Evolutionary conservation across 2,329 filamentous ascomycete species (phyloP).

Genomic region (Exophiala sp.): DNA sequence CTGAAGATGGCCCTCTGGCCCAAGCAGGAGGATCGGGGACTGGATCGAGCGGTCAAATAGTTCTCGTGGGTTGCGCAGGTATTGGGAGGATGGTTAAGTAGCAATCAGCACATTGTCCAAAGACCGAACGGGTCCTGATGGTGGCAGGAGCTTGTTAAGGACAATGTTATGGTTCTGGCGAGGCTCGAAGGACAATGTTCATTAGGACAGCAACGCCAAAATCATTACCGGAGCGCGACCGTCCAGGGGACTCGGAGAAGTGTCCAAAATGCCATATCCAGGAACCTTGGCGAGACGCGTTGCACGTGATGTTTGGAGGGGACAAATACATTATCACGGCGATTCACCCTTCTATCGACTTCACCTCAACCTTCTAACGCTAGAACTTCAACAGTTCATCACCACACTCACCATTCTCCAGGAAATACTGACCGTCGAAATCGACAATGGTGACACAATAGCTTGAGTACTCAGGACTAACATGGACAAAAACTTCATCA

Average conservation of each 20-base stretch:
- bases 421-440: no score
- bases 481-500: no score
- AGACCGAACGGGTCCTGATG: background rate
- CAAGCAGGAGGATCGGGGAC: background rate
- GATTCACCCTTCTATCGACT: background rate
- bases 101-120: conserved; percentile 2
- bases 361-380: background rate
- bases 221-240: background rate
- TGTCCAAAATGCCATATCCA: conserved; percentile 9
- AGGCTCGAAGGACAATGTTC: background rate
- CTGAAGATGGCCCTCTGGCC: background rate
- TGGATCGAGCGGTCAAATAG: background rate
- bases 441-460: no score
- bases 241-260: conserved; percentile 11
- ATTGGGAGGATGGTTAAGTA: background rate
- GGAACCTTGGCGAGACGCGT: conserved; percentile 1
- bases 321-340: no score
- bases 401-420: no score
- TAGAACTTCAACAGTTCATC: no score
- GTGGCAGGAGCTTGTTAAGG: background rate
- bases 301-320: background rate
- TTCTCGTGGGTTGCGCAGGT: background rate
- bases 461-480: no score
- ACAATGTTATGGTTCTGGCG: background rate
- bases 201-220: background rate